phyloP scores from a whole-genome alignment of 192 early-diverging fungal genomes.

The Coemansia javaensis region DNA sequence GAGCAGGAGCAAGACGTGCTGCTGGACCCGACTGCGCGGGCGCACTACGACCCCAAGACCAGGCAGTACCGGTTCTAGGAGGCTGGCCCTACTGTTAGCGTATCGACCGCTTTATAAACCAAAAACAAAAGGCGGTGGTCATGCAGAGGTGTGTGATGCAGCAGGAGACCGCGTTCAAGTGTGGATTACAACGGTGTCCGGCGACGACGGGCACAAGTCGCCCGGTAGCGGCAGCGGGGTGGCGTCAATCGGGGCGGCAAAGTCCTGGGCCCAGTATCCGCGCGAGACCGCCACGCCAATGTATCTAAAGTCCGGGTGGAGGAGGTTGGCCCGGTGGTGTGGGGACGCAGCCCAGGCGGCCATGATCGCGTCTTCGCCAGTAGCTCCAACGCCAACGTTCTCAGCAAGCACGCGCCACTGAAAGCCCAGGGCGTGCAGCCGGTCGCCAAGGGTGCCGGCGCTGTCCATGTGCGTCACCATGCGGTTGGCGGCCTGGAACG shows the following conservation, averaged over 20 bases:
- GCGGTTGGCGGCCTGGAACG: constrained; percentile 21
- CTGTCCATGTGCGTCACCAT: constrained; percentile 35
- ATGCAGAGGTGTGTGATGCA: too few species aligned
- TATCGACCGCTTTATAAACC: too few species aligned
- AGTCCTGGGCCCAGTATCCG: constrained; percentile 48
- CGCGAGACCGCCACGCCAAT: constrained; percentile 30
- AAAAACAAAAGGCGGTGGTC: too few species aligned
- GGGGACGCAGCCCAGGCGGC: constrained; percentile 32
- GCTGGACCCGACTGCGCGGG: too few species aligned
- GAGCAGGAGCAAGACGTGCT: too few species aligned
- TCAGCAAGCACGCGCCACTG: constrained; percentile 26
- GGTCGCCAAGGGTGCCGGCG: constrained; percentile 26
- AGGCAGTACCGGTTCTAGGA: too few species aligned
- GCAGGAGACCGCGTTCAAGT: too few species aligned
- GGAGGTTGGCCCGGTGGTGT: constrained; percentile 30
- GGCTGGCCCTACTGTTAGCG: too few species aligned
- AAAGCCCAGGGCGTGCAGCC: constrained; percentile 20
- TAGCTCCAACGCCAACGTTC: constrained; percentile 39
- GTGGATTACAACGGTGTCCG: too few species aligned
- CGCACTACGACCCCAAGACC: too few species aligned
- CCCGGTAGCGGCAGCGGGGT: too few species aligned
- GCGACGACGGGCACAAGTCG: too few species aligned
- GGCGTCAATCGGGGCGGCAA: constrained; percentile 28
- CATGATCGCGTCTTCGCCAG: constrained; percentile 21
- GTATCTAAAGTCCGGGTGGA: constrained; percentile 30